Percentiles rank a stretch among this genome's conserved stretches.
These are phyloP conservation scores for Colletotrichum nymphaeae DNA, from an alignment of 2,329 filamentous ascomycete species.

Conservation along the genomic window DNA sequence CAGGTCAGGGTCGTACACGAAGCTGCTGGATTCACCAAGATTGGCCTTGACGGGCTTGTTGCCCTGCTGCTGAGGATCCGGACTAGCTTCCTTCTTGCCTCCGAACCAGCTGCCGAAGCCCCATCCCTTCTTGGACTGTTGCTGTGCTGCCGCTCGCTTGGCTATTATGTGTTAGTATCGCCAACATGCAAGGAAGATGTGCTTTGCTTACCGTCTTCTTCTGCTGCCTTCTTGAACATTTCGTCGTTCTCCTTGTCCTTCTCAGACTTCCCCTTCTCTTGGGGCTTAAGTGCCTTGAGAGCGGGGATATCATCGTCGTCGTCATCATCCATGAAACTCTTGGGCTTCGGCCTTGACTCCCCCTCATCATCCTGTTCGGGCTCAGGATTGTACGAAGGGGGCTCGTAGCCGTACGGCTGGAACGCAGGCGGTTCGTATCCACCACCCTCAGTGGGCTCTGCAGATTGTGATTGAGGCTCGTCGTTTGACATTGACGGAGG, in stretches of 20 bases:
- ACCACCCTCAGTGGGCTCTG: conserved; percentile 47
- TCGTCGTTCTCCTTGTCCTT: conserved; percentile 86
- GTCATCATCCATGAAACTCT: conserved; percentile 84
- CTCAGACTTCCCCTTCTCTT: conserved; percentile 71
- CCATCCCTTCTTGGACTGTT: conserved; percentile 74
- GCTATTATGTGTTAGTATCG: conserved; percentile 53
- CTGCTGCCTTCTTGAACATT: conserved; percentile 85
- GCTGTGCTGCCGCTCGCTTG: conserved; percentile 66
- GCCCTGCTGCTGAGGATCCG: conserved; percentile 48
- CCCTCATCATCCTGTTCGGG: conserved; percentile 60
- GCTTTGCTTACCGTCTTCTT: conserved; percentile 71
- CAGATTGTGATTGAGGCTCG: conserved; percentile 40
- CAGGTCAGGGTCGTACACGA: conserved; percentile 94
- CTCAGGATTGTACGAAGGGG: conserved; percentile 67
- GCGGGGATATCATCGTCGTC: conserved; percentile 77
- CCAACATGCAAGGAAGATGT: neutral
- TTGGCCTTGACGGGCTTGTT: conserved; percentile 88
- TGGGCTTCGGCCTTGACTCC: conserved; percentile 75
- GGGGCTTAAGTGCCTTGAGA: conserved; percentile 54
- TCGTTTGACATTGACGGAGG: conserved; percentile 54
- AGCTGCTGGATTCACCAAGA: conserved; percentile 90
- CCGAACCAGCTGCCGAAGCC: conserved; percentile 88
- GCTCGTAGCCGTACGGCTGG: conserved; percentile 69
- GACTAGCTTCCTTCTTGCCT: conserved; percentile 71
- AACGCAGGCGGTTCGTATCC: conserved; percentile 73